Conservation (phyloP, 306 rosid genomes). For the Sindora glabra region DNA sequence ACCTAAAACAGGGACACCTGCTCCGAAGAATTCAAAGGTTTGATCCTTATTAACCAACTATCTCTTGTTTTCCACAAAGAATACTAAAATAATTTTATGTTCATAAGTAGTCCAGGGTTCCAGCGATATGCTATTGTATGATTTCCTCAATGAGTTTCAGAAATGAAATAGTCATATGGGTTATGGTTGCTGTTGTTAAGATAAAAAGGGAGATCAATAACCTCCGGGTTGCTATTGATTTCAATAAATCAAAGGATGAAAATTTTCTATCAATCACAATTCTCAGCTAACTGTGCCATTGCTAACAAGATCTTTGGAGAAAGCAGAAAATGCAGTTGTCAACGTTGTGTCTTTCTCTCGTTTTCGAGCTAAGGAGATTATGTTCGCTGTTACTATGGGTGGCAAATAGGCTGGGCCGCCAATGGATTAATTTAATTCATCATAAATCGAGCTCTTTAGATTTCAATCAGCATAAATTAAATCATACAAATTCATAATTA, state of each 20-base stretch:
- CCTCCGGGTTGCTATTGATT: slow-evolving; percentile 20
- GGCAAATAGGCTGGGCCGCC: too few relatives aligned
- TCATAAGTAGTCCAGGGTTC: slow-evolving; percentile 33
- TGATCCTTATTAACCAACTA: too few relatives aligned
- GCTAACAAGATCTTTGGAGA: slow-evolving; percentile 24
- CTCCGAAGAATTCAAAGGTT: too few relatives aligned
- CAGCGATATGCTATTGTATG: slow-evolving; percentile 70
- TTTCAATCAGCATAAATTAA: too few relatives aligned
- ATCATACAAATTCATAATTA: too few relatives aligned
- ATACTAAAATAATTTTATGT: too few relatives aligned
- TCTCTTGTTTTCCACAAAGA: neutral
- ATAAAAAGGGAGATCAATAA: slow-evolving; percentile 33
- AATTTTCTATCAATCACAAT: neutral
- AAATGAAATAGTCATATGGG: slow-evolving; percentile 67
- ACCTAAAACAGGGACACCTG: slow-evolving; percentile 51
- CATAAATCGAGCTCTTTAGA: too few relatives aligned
- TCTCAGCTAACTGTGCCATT: slow-evolving; percentile 41
- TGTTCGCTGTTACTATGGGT: too few relatives aligned
- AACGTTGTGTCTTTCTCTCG: too few relatives aligned
- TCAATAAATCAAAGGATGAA: slow-evolving; percentile 25
- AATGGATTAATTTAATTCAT: too few relatives aligned
- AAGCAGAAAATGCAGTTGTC: slow-evolving; percentile 23
- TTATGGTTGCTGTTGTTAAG: too few relatives aligned
- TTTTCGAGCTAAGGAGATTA: too few relatives aligned
- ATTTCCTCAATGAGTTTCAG: slow-evolving; percentile 59